phyloP scores from a whole-genome alignment of 495 filamentous ascomycete species.

The Aspergillus leporis region DNA sequence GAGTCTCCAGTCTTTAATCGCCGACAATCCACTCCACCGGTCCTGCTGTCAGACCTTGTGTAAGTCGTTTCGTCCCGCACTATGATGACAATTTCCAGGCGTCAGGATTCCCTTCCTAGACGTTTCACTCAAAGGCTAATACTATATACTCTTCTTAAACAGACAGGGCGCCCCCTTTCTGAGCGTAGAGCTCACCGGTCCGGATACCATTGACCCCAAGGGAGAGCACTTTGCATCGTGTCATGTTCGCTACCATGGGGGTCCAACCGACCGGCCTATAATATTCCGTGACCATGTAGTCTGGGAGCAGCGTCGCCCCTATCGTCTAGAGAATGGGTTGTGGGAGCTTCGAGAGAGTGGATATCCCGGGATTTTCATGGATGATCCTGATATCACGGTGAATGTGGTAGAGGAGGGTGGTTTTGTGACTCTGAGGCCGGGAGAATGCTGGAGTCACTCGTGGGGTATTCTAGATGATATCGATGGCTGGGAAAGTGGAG shows the following conservation, averaged over 20 bases:
- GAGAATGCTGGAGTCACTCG: not conserved
- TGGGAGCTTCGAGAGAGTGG: not conserved
- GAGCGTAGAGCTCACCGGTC: conserved; percentile 1
- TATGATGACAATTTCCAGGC: not conserved
- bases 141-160: not conserved
- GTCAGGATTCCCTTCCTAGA: not conserved
- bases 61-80: not conserved
- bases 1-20: not conserved
- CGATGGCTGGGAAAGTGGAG: not conserved
- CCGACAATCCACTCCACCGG: conserved; percentile 1
- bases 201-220: not conserved
- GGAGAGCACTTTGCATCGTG: not conserved
- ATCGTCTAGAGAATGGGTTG: not conserved
- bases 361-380: not conserved
- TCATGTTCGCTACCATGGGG: not conserved
- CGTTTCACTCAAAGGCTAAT: not conserved
- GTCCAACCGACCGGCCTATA: not conserved
- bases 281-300: not conserved
- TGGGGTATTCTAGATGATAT: not conserved
- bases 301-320: not conserved
- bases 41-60: not conserved
- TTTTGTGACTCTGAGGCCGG: not conserved
- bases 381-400: conserved; percentile 1
- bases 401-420: not conserved
- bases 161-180: conserved; percentile 1